Evolutionary conservation across 306 rosid genomes (phyloP), one percentile per base, ranked within the genome.

Genomic region (barrel medic (Medicago truncatula)): DNA sequence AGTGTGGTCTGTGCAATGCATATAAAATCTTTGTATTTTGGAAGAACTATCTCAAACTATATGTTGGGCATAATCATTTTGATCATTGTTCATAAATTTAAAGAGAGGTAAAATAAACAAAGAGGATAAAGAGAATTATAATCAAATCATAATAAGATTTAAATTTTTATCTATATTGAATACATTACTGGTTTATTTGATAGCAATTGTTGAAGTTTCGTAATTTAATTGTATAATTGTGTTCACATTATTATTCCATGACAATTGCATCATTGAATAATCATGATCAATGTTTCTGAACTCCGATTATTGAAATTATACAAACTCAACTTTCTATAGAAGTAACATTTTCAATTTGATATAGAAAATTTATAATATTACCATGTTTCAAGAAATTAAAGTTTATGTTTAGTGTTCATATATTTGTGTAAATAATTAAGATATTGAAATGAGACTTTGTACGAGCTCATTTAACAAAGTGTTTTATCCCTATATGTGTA

Each of bases 351-450:
- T 25, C 11, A 43, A 44, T 74, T 14, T 15, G 20, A 21, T 8
- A 15, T 9, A 8, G 14, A 38, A 23, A 14, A 34, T 49, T 56
- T 38, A 36, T 12, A 36, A 41, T 21, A 73, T 73, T 43, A 25
- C 17, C 49, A 11, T 58, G 9, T 18, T 7, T 44, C 62, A 38
- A 46, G 49, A 54, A 25, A 56, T 71, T 63, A 15, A 67, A 69
- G 53, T 39, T 64, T 13, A 40, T 75, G 18, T 52, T 74, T 53
- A 9, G 41, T 67, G 20, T 76, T 76, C 40, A 50, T 53, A 80
- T 20, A 44, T 54, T 70, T 70, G 77, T 52, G 52, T 9, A 40
- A 18, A 25, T 17, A 62, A 46, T 43, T 16, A 64, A 39, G 47
- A 60, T 47, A 34, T 46, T 64, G 34, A 58, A 61, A 71, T 18